A percentile compares a stretch with the other conserved stretches of the same genome.
Evolutionary conservation across 2,329 filamentous ascomycete genomes (phyloP).

Genomic region (Myriosclerotinia scirpicola): DNA sequence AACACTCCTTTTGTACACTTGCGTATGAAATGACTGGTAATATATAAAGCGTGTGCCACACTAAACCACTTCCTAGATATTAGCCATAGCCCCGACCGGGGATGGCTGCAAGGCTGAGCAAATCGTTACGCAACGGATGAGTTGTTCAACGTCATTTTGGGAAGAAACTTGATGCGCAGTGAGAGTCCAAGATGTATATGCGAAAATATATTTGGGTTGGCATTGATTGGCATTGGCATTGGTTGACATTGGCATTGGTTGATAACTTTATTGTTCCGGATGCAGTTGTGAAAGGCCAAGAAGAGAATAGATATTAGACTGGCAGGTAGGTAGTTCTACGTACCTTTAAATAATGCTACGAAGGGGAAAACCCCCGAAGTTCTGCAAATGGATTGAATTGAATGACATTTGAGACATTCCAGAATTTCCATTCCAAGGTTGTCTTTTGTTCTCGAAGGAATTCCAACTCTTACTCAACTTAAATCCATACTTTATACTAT

Average conservation of each 20-base stretch:
- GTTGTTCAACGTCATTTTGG: constrained; percentile 4
- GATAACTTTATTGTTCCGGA: not conserved
- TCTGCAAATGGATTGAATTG: constrained; percentile 3
- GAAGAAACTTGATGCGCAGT: not conserved
- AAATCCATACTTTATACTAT: not conserved
- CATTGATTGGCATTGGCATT: not conserved
- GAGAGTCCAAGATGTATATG: not conserved
- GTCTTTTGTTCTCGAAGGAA: constrained; percentile 1
- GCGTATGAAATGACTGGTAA: too few species aligned
- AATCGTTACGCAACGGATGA: constrained; percentile 8
- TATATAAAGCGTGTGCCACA: too few species aligned
- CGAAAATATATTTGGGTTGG: not conserved
- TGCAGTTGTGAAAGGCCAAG: not conserved
- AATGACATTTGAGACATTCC: not conserved
- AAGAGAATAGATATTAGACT: not conserved
- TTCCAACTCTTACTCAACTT: not conserved
- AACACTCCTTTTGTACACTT: too few species aligned
- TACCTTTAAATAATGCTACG: too few species aligned
- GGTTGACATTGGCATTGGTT: not conserved
- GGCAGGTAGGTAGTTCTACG: not conserved
- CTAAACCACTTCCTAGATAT: too few species aligned
- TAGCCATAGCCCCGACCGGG: not conserved
- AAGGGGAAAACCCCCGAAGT: not conserved
- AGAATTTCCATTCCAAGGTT: constrained; percentile 15
- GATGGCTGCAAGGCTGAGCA: constrained; percentile 15